Conservation (phyloP, 306 rosid species). For the Herpetospermum pedunculosum region DNA sequence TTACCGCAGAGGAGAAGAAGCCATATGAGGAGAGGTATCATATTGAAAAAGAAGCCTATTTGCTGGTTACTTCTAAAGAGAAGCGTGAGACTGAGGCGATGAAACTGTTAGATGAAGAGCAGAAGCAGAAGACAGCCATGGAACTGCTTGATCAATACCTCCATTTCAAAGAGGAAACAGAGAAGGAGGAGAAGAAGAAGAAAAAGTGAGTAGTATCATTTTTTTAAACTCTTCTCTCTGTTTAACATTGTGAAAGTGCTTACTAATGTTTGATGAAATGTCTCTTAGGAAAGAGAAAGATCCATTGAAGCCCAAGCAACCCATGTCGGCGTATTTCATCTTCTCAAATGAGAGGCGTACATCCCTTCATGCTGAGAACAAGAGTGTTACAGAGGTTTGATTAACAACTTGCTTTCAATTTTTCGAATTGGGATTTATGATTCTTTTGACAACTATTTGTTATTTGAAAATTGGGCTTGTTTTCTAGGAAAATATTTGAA, state of each 20-base stretch:
- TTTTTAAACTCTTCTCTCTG: background rate
- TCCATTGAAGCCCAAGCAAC: slow-evolving; percentile 89
- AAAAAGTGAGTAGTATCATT: slow-evolving; percentile 24
- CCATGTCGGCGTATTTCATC: slow-evolving; percentile 68
- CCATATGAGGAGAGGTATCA: slow-evolving; percentile 78
- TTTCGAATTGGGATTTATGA: background rate
- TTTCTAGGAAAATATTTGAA: no score
- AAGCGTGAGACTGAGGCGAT: slow-evolving; percentile 85
- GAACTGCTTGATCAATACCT: slow-evolving; percentile 83
- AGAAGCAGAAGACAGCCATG: slow-evolving; percentile 83
- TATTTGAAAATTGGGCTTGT: no score
- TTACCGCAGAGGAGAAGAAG: slow-evolving; percentile 60
- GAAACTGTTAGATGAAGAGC: slow-evolving; percentile 74
- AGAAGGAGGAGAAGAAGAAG: slow-evolving; percentile 47
- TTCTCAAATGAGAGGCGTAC: slow-evolving; percentile 66
- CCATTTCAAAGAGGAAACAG: slow-evolving; percentile 65
- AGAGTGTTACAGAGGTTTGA: slow-evolving; percentile 44
- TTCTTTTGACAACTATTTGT: no score
- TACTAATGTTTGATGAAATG: background rate
- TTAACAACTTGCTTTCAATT: background rate
- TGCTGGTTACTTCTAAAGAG: slow-evolving; percentile 48
- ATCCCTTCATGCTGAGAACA: slow-evolving; percentile 46
- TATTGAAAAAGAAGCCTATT: slow-evolving; percentile 58
- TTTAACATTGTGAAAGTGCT: background rate
- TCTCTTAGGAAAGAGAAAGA: slow-evolving; percentile 67